Conservation (phyloP, 371 early-diverging fungal genomes). For the Haplosporangium sp. region DNA sequence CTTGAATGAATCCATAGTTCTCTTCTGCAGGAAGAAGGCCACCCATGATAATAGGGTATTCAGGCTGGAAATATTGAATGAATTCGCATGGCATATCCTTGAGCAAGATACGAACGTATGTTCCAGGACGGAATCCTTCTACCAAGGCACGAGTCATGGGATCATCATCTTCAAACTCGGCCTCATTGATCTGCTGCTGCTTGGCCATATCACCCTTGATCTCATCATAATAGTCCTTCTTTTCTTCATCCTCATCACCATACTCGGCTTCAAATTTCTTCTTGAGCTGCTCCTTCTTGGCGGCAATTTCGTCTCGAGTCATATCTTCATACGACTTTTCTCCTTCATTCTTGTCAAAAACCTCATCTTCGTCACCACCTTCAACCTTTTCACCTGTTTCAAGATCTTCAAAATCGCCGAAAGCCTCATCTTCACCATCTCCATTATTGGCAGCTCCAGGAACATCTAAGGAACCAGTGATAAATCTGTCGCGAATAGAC, state of each 20-base stretch:
- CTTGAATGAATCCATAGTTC: slow-evolving; percentile 93
- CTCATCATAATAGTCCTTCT: slow-evolving; percentile 87
- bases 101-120: slow-evolving; percentile 92
- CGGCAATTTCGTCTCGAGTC: slow-evolving; percentile 74
- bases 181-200: slow-evolving; percentile 83
- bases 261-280: slow-evolving; percentile 93
- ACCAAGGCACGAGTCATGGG: slow-evolving; percentile 79
- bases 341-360: slow-evolving; percentile 17
- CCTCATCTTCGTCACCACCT: slow-evolving; percentile 56
- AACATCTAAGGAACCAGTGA: slow-evolving; percentile 77
- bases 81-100: slow-evolving; percentile 95
- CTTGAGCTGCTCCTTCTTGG: slow-evolving; percentile 91
- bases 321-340: slow-evolving; percentile 53
- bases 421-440: slow-evolving; percentile 66
- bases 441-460: slow-evolving; percentile 61
- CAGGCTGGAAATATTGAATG: slow-evolving; percentile 89
- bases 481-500: slow-evolving; percentile 82
- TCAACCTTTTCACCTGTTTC: slow-evolving; percentile 71
- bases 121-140: slow-evolving; percentile 91
- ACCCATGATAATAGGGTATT: slow-evolving; percentile 90
- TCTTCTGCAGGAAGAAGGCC: slow-evolving; percentile 91
- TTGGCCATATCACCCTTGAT: slow-evolving; percentile 88
- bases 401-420: slow-evolving; percentile 94
- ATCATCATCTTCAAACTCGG: slow-evolving; percentile 90
- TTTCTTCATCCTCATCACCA: slow-evolving; percentile 82